Conservation (phyloP, 306 rosid species). For the Gleditsia sinensis region DNA sequence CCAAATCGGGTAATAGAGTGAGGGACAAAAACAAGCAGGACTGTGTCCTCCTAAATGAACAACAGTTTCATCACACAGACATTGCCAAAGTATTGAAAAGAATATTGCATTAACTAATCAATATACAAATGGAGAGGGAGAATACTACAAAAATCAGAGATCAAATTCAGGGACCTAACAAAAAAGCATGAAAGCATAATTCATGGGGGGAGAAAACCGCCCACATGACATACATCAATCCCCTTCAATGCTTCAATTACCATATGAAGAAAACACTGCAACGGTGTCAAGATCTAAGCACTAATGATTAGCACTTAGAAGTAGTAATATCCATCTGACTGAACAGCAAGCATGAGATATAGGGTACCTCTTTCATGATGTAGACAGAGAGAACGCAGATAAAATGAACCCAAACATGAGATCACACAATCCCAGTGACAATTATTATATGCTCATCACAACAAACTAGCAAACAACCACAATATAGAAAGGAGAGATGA, state of each 20-base stretch:
- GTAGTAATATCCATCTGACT: neutral
- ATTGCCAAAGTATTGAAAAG: no score
- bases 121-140: neutral
- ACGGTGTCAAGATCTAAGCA: neutral
- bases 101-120: neutral
- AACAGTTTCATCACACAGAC: no score
- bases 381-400: no score
- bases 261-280: neutral
- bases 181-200: slow-evolving; percentile 6
- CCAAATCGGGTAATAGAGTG: no score
- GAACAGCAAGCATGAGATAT: neutral
- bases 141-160: neutral
- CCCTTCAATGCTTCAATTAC: neutral
- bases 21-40: no score
- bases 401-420: neutral
- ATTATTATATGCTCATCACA: neutral
- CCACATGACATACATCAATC: neutral
- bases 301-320: neutral
- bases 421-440: neutral
- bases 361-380: neutral
- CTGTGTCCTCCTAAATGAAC: no score
- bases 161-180: neutral
- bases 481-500: neutral
- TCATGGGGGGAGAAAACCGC: neutral
- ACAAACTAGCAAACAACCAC: neutral